phyloP scores from a whole-genome alignment of 306 rosid genomes.

The Psophocarpus tetragonolobus region DNA sequence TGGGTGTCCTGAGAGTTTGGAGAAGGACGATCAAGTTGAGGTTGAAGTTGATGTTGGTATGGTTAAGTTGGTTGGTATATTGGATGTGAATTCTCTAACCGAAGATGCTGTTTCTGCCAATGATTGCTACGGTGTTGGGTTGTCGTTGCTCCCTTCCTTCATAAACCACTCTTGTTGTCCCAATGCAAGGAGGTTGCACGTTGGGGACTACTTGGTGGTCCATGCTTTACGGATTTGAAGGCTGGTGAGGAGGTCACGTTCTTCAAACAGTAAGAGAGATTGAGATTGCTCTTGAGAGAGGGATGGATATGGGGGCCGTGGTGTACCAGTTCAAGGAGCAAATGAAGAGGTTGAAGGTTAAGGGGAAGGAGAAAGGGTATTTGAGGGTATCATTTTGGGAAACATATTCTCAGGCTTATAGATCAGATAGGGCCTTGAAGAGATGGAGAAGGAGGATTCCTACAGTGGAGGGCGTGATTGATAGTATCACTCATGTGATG shows the following conservation, averaged over 20 bases:
- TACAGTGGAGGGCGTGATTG: conserved; percentile 42
- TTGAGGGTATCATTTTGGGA: conserved; percentile 80
- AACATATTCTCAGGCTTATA: conserved; percentile 51
- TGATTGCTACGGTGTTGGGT: conserved; percentile 74
- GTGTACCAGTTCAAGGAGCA: conserved; percentile 71
- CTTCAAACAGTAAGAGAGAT: conserved; percentile 56
- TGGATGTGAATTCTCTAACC: conserved; percentile 86
- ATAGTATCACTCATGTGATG: conserved; percentile 58
- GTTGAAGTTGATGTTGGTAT: conserved; percentile 42
- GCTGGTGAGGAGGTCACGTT: conserved; percentile 79
- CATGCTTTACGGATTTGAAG: conserved; percentile 78
- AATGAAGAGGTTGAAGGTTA: conserved; percentile 70
- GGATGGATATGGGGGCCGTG: conserved; percentile 57
- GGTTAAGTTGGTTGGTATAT: conserved; percentile 50
- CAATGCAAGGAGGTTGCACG: conserved; percentile 72
- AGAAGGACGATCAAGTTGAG: background rate
- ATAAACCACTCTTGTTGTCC: conserved; percentile 86
- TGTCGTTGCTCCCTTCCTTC: conserved; percentile 78
- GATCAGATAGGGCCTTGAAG: conserved; percentile 60
- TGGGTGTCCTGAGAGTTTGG: conserved; percentile 33
- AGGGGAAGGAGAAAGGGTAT: conserved; percentile 69
- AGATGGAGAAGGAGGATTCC: conserved; percentile 83
- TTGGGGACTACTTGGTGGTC: conserved; percentile 72
- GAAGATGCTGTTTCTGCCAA: conserved; percentile 67
- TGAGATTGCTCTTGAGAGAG: conserved; percentile 69